Percentiles rank a stretch among this genome's conserved stretches.
Conservation (phyloP, 1,139 yeast species). For the Geotrichum candidum region DNA sequence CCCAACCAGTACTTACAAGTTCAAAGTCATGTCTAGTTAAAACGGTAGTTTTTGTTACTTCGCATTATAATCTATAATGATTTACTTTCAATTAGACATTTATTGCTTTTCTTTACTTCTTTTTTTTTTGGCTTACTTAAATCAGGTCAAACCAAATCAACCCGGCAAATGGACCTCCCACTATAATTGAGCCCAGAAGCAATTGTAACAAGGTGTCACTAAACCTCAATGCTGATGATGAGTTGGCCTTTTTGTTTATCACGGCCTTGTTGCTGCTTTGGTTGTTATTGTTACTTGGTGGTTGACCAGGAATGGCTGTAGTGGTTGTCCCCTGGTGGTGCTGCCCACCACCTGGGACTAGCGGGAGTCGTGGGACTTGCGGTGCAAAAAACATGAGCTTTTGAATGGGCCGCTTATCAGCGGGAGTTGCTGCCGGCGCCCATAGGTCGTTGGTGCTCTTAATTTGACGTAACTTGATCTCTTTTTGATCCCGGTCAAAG, state of each 20-base stretch:
- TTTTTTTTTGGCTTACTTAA: neutral
- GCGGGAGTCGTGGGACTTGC: no score
- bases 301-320: no score
- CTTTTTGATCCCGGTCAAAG: slow-evolving; percentile 4
- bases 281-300: neutral
- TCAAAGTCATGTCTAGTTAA: no score
- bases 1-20: no score
- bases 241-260: neutral
- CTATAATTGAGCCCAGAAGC: slow-evolving; percentile 1
- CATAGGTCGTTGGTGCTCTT: slow-evolving; percentile 4
- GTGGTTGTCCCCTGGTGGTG: no score
- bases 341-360: no score
- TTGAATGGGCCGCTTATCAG: neutral
- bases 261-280: neutral
- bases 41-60: no score
- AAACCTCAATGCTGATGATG: neutral
- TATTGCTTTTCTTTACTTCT: no score
- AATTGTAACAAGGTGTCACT: slow-evolving; percentile 1
- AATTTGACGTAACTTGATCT: slow-evolving; percentile 3
- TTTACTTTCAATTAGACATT: no score
- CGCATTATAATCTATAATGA: no score
- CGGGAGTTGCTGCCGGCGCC: slow-evolving; percentile 8
- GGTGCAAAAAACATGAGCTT: neutral
- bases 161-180: slow-evolving; percentile 13
- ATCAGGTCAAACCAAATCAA: slow-evolving; percentile 10